Evolutionary conservation across 2,329 filamentous ascomycete species (phyloP), one percentile per base, ranked within the genome.

Genomic region (Pseudocercospora musae): DNA sequence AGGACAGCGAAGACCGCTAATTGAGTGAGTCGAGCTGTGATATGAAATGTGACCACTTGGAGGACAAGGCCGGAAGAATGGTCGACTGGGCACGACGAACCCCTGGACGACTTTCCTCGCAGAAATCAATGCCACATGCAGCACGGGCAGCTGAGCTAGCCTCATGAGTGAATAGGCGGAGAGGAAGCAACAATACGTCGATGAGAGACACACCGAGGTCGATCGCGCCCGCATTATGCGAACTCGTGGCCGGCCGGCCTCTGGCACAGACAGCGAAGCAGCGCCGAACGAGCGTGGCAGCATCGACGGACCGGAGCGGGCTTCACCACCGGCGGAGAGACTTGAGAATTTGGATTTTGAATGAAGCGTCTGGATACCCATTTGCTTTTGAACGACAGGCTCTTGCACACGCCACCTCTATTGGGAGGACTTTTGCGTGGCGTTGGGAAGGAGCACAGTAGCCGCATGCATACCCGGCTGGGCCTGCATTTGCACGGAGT

Each of bases 1-100:
- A 6, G 84, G 84, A 20, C 79, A 82, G 54, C 82, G 86, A 70
- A 88, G 87, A 70, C 84, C 85, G 18, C 73, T 89, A 60, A 89
- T 89, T 65, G 85, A 89, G 73, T 89, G 81, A 87, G 63, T 4
- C 9, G 9, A 18, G 15, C 8, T 6, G 3, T 9, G 56, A 57
- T 11, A 21, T 23, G 8, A 20, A 50, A 2, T 23, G n/a, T 10
- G 15, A 52, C n/a, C 9, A 40, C 15, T 18, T 18, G 37, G 5
- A 40, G 37, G 37, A 40, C 37, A 8, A 2, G 7, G 15, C 18
- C 37, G 37, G 18, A 8, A 6, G 37, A 40, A 40, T 6, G 15
- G 2, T 40, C 37, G 37, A 40, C n/a, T n/a, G n/a, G n/a, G n/a
- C n/a, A n/a, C n/a, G n/a, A n/a, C n/a, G n/a, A n/a, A n/a, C n/a